A percentile compares a stretch with the other conserved stretches of the same genome.
These are phyloP conservation scores for Zoysia japonica DNA, from an alignment of 176 grass and related monocot genomes.

Conservation along the genomic window DNA sequence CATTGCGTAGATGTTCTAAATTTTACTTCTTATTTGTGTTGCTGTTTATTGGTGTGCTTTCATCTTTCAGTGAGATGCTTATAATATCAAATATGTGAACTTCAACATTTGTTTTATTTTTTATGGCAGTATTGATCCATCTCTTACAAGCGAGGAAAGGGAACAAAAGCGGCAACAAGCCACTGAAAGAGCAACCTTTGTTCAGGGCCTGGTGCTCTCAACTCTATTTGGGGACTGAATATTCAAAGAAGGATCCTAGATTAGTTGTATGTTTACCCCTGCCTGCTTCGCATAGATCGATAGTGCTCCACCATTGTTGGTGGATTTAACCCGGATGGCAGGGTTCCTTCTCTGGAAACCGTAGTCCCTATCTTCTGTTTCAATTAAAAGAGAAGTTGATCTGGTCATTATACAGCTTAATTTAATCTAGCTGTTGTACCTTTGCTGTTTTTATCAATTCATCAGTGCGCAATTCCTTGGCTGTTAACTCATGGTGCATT, in stretches of 20 bases:
- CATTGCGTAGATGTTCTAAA: neutral
- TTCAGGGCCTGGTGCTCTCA: conserved; percentile 70
- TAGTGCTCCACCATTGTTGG: conserved; percentile 16
- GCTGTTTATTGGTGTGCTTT: neutral
- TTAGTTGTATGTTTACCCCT: conserved; percentile 32
- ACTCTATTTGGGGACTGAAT: conserved; percentile 78
- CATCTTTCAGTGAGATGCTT: conserved; percentile 4
- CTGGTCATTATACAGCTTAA: conserved; percentile 40
- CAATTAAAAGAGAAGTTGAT: conserved; percentile 17
- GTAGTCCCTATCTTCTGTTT: conserved; percentile 14
- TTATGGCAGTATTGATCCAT: conserved; percentile 65
- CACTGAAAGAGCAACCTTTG: conserved; percentile 70
- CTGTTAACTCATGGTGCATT: conserved; percentile 35
- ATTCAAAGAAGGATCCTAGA: conserved; percentile 6
- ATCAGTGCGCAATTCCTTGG: conserved; percentile 13
- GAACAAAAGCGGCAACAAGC: conserved; percentile 91
- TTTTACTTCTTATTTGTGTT: conserved; percentile 6
- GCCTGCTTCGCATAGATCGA: conserved; percentile 19
- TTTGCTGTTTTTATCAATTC: conserved; percentile 35
- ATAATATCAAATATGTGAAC: neutral
- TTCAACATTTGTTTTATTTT: conserved; percentile 18
- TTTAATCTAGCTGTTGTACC: conserved; percentile 42
- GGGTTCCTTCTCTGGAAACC: conserved; percentile 8
- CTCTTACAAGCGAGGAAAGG: conserved; percentile 83
- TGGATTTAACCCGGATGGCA: conserved; percentile 22